A percentile compares a stretch with the other conserved stretches of the same genome.
Conservation (phyloP, 768 basidiomycete species). For the Amanita muscaria region DNA sequence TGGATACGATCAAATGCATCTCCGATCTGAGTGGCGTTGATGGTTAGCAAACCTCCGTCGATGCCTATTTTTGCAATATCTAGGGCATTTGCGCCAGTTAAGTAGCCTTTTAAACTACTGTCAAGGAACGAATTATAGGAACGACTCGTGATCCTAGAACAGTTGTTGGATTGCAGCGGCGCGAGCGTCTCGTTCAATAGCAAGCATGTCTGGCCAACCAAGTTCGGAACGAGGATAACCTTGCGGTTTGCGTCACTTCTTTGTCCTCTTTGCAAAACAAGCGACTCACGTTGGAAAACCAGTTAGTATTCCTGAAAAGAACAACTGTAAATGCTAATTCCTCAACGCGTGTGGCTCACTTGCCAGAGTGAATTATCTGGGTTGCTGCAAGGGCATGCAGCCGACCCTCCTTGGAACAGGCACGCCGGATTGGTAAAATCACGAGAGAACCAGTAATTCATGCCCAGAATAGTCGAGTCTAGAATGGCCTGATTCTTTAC, state of each 20-base stretch:
- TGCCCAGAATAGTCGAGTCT: slow-evolving; percentile 36
- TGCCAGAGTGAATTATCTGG: slow-evolving; percentile 35
- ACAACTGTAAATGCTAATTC: background rate
- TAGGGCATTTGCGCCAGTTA: slow-evolving; percentile 59
- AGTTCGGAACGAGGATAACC: slow-evolving; percentile 52
- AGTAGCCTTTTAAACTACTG: slow-evolving; percentile 33
- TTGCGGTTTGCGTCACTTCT: slow-evolving; percentile 14
- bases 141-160: slow-evolving; percentile 41
- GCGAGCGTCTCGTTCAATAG: slow-evolving; percentile 42
- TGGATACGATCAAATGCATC: slow-evolving; percentile 47
- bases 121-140: slow-evolving; percentile 38
- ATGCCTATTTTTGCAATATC: slow-evolving; percentile 60
- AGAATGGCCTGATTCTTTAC: slow-evolving; percentile 32
- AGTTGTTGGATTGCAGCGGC: slow-evolving; percentile 31
- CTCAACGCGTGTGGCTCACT: slow-evolving; percentile 1
- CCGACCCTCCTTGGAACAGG: slow-evolving; percentile 43
- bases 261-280: background rate
- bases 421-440: slow-evolving; percentile 49
- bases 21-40: slow-evolving; percentile 34
- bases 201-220: slow-evolving; percentile 49
- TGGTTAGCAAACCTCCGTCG: slow-evolving; percentile 34
- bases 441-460: slow-evolving; percentile 57
- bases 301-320: slow-evolving; percentile 50
- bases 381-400: slow-evolving; percentile 46
- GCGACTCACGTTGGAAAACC: slow-evolving; percentile 46